Evolutionary conservation across 805 yeast species (phyloP).

Genomic region (Saccharomycopsis microspora): DNA sequence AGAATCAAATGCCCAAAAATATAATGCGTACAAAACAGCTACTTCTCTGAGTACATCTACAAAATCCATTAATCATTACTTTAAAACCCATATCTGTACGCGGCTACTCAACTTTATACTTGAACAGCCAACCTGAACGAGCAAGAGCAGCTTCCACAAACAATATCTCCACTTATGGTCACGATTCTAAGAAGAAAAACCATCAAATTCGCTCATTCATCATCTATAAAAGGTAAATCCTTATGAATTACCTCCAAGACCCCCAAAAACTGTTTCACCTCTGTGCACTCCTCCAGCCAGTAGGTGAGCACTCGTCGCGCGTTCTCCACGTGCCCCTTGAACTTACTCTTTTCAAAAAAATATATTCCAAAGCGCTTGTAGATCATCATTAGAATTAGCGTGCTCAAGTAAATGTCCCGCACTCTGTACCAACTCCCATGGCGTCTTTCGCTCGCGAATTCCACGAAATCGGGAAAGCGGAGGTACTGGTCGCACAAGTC

Average conservation of each 20-base stretch:
- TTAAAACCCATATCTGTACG: no score
- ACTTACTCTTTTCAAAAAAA: slow-evolving; percentile 8
- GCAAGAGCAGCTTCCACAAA: no score
- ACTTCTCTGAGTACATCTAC: no score
- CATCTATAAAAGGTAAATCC: slow-evolving; percentile 11
- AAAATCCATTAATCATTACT: no score
- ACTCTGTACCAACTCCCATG: slow-evolving; percentile 16
- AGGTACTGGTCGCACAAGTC: slow-evolving; percentile 13
- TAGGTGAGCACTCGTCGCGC: slow-evolving; percentile 7
- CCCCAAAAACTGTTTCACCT: slow-evolving; percentile 4
- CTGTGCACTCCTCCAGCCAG: slow-evolving; percentile 14
- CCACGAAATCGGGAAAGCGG: slow-evolving; percentile 9
- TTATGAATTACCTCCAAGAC: slow-evolving; percentile 8
- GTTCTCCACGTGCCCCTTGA: slow-evolving; percentile 5
- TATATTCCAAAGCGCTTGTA: slow-evolving; percentile 15
- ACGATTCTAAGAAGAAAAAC: not conserved
- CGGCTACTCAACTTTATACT: no score
- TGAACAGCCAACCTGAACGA: no score
- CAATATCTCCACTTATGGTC: no score
- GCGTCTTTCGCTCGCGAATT: slow-evolving; percentile 15
- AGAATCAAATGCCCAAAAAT: no score
- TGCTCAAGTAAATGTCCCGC: slow-evolving; percentile 14
- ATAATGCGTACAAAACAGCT: no score
- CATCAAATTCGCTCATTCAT: not conserved
- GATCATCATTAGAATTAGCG: slow-evolving; percentile 10